Percentiles rank a stretch among this genome's conserved stretches.
Conservation (phyloP, 495 filamentous ascomycete genomes). For the Glonium stellatum region DNA sequence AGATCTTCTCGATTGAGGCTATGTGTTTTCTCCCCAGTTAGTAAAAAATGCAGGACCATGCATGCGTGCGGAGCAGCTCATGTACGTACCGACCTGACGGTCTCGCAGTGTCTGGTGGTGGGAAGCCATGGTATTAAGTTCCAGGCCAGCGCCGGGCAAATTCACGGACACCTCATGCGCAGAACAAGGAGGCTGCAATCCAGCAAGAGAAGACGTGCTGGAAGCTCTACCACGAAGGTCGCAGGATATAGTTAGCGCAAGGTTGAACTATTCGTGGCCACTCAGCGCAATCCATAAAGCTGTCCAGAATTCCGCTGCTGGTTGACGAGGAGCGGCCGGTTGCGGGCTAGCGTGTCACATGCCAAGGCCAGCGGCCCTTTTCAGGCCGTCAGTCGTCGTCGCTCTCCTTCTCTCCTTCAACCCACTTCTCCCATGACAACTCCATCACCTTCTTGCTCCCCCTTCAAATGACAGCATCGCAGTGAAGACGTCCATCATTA, state of each 20-base stretch:
- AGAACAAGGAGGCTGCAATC: not conserved
- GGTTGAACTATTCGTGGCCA: not conserved
- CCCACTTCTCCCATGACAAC: conserved; percentile 9
- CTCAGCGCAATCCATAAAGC: not conserved
- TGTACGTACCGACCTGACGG: conserved; percentile 80
- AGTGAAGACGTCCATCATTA: not conserved
- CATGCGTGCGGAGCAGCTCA: not conserved
- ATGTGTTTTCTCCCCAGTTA: not conserved
- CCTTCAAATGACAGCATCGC: not conserved
- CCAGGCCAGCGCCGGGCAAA: conserved; percentile 14
- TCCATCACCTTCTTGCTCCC: conserved; percentile 1
- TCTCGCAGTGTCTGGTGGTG: conserved; percentile 76
- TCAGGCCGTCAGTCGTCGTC: conserved; percentile 4
- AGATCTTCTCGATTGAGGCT: conserved; percentile 93
- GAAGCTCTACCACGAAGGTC: no score
- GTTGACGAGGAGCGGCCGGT: not conserved
- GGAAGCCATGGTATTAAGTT: conserved; percentile 56
- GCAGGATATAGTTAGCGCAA: not conserved
- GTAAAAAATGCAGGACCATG: not conserved
- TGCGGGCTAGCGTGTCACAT: conserved; percentile 13
- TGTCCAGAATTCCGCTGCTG: not conserved
- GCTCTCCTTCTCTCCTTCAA: conserved; percentile 17
- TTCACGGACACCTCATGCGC: conserved; percentile 23
- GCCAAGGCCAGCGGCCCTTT: conserved; percentile 11
- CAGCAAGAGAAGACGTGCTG: not conserved